Evolutionary conservation across 2,329 filamentous ascomycete species (phyloP).

Genomic region (Talaromyces sp.): DNA sequence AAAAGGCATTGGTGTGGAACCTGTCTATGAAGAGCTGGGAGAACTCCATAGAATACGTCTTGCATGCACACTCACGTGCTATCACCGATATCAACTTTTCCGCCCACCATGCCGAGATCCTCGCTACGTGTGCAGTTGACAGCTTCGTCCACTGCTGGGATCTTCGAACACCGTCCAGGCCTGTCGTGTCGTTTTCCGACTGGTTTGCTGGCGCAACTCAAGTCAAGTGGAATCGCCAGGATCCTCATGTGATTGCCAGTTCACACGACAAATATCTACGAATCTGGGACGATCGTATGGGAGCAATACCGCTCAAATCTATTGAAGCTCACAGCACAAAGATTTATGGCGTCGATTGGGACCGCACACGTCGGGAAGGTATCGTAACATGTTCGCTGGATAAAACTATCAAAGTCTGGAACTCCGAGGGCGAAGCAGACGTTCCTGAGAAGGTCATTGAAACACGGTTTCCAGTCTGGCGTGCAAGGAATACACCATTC

Average conservation of each 20-base stretch:
- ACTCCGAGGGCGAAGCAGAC: conserved; percentile 64
- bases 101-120: conserved; percentile 81
- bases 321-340: conserved; percentile 88
- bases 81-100: conserved; percentile 98
- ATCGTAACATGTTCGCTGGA: conserved; percentile 88
- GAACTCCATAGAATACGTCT: conserved; percentile 81
- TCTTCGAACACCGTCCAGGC: conserved; percentile 68
- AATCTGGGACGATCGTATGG: conserved; percentile 84
- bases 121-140: conserved; percentile 88
- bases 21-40: conserved; percentile 67
- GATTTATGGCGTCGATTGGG: conserved; percentile 96
- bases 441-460: conserved; percentile 72
- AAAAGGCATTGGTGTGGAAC: conserved; percentile 93
- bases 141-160: conserved; percentile 95
- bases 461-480: conserved; percentile 84
- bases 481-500: conserved; percentile 87
- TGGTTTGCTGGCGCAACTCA: conserved; percentile 93
- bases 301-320: conserved; percentile 72
- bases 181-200: conserved; percentile 79
- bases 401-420: conserved; percentile 91
- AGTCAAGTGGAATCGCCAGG: conserved; percentile 89
- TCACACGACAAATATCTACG: conserved; percentile 84
- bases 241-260: conserved; percentile 82
- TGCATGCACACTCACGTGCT: conserved; percentile 80
- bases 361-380: conserved; percentile 67